Conservation (phyloP, 192 early-diverging fungal species). For the Dispira simplex region DNA sequence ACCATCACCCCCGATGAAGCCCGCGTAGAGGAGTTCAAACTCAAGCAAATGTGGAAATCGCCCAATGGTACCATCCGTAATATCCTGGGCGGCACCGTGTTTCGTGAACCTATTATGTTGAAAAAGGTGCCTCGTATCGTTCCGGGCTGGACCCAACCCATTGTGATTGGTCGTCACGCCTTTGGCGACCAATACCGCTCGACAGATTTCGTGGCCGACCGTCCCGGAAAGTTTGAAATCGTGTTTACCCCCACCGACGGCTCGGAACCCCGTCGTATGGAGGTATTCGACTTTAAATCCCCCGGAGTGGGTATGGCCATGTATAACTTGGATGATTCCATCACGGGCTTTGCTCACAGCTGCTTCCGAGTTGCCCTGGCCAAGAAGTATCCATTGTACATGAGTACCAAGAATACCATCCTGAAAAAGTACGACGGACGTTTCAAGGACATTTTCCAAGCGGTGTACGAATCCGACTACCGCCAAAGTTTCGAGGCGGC, state of each 20-base stretch:
- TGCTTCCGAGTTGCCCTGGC: conserved; percentile 89
- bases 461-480: conserved; percentile 78
- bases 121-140: conserved; percentile 84
- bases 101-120: conserved; percentile 94
- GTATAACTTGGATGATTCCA: conserved; percentile 91
- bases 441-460: conserved; percentile 96
- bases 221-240: conserved; percentile 83
- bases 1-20: conserved; percentile 96
- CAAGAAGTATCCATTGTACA: conserved; percentile 85
- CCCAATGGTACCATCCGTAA: conserved; percentile 97
- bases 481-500: conserved; percentile 58
- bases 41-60: conserved; percentile 98
- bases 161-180: conserved; percentile 92
- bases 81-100: conserved; percentile 92
- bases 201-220: conserved; percentile 86
- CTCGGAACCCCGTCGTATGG: conserved; percentile 34
- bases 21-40: conserved; percentile 86
- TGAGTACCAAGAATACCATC: conserved; percentile 96
- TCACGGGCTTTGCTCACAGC: conserved; percentile 82
- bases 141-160: conserved; percentile 89
- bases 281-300: conserved; percentile 73
- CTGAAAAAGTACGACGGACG: conserved; percentile 92
- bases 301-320: conserved; percentile 89
- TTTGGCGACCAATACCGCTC: conserved; percentile 98
- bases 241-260: conserved; percentile 79